A percentile compares a stretch with the other conserved stretches of the same genome.
These are phyloP conservation scores for Nicotiana knightiana DNA, from an alignment of 257 asterid genomes.

Conservation along the genomic window DNA sequence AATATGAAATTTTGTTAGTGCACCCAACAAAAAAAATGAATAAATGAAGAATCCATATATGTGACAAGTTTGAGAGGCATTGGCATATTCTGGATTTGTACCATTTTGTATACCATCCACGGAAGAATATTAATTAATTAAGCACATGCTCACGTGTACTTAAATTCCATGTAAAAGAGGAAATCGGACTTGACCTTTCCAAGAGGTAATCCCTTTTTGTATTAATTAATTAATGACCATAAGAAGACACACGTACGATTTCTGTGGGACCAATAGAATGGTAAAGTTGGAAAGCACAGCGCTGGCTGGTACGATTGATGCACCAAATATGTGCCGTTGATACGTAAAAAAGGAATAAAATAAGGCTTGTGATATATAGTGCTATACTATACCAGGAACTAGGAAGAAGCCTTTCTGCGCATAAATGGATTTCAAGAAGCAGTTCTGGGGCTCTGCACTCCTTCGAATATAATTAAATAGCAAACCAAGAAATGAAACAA, in stretches of 20 bases:
- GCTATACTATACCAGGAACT: too few relatives aligned
- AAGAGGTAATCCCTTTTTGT: background rate
- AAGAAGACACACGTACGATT: background rate
- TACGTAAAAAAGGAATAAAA: too few relatives aligned
- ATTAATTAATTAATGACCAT: background rate
- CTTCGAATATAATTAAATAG: too few relatives aligned
- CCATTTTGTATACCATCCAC: background rate
- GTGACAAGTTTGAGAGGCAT: background rate
- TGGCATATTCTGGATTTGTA: background rate
- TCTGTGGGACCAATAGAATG: background rate
- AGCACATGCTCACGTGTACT: background rate
- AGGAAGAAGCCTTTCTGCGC: too few relatives aligned
- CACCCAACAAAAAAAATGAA: too few relatives aligned
- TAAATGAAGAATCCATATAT: background rate
- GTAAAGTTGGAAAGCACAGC: background rate
- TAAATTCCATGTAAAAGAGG: background rate
- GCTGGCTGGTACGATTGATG: background rate
- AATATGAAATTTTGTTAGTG: fast-evolving
- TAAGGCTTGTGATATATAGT: too few relatives aligned
- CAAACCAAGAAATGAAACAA: too few relatives aligned
- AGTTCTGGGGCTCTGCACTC: too few relatives aligned
- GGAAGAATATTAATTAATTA: background rate
- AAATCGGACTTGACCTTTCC: background rate
- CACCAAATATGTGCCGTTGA: too few relatives aligned
- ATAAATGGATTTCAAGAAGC: too few relatives aligned